Evolutionary conservation across 192 early-diverging fungal species (phyloP), one percentile per base, ranked within the genome.

Genomic region (Glomus cerebriforme): DNA sequence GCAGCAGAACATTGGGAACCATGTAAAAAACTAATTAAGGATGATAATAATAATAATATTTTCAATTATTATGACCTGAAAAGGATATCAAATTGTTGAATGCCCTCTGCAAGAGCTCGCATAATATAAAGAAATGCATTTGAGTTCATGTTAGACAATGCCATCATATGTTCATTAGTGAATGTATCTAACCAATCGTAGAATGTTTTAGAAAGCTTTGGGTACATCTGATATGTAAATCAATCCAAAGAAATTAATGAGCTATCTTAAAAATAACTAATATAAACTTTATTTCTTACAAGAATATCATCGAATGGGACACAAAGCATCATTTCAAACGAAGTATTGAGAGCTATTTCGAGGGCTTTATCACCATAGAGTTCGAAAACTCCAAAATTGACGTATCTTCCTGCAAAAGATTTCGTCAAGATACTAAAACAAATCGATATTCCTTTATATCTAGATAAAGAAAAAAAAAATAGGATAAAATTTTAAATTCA

Each of bases 341-440:
- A 81, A 10, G 90, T 83, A 9, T 84, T 80, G 58, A 95, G 82
- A 4, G 92, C 92, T 37, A 86, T 83, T 67, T 91, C 90, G 54
- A 96, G 83, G 24, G 96, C 92, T 19, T 87, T 89, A 81, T 97
- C 96, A 60, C 90, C 89, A 76, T 97, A 97, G 34, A 97, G 85
- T 67, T 90, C 90, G 85, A 96, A 94, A 43, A 96, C 93, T n/a
- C 95, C 95, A 85, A 97, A 96, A 49, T 93, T 94, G 58, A 96
- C 93, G 80, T 96, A 97, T 69, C 90, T 88, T 73, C 96, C 96
- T 6, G 88, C 83, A 2, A 96, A 79, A 26, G 93, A 86, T 7
- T 87, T 87, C 59, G 87, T 87, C 73, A 96, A 77, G 1, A 93
- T 94, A 66, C 79, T 85, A 63, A 96, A 94, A 81, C 93, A 94